A percentile compares a stretch with the other conserved stretches of the same genome.
phyloP scores from a whole-genome alignment of 2,329 filamentous ascomycete genomes.

The Fusarium graminum region DNA sequence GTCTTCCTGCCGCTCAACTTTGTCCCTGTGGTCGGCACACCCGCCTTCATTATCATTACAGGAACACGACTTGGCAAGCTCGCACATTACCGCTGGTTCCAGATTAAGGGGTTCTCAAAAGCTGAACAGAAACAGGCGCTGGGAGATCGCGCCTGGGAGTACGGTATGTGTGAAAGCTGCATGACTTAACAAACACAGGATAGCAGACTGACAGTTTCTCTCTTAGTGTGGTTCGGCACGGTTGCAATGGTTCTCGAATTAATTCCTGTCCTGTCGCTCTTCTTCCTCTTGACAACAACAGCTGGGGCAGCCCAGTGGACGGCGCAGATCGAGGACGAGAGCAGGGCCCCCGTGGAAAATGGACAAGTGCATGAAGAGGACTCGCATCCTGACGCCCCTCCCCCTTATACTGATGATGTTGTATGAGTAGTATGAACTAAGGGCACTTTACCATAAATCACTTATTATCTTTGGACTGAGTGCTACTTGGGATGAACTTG shows the following conservation, averaged over 20 bases:
- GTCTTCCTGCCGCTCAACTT: constrained; percentile 86
- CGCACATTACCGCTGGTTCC: constrained; percentile 91
- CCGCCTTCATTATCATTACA: constrained; percentile 88
- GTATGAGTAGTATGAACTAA: constrained; percentile 29
- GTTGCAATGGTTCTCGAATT: constrained; percentile 86
- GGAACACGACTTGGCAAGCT: constrained; percentile 89
- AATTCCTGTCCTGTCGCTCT: constrained; percentile 91
- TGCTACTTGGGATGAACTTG: not conserved
- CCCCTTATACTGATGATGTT: constrained; percentile 50
- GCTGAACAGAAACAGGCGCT: constrained; percentile 80
- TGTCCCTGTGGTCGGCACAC: constrained; percentile 84
- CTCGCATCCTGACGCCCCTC: constrained; percentile 42
- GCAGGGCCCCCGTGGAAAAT: constrained; percentile 42
- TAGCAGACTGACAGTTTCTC: too few species aligned
- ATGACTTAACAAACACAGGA: too few species aligned
- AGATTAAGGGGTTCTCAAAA: constrained; percentile 79
- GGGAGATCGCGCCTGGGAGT: constrained; percentile 78
- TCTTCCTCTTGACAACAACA: constrained; percentile 90
- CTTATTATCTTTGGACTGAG: not conserved
- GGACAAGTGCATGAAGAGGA: constrained; percentile 31
- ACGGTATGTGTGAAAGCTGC: constrained; percentile 54
- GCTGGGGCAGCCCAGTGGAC: constrained; percentile 90
- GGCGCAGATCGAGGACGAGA: constrained; percentile 77
- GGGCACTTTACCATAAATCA: constrained; percentile 1
- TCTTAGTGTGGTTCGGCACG: constrained; percentile 84